These are phyloP conservation scores for Kluyveromyces marxianus DNA, from an alignment of 1,139 yeast genomes.

Conservation along the genomic window DNA sequence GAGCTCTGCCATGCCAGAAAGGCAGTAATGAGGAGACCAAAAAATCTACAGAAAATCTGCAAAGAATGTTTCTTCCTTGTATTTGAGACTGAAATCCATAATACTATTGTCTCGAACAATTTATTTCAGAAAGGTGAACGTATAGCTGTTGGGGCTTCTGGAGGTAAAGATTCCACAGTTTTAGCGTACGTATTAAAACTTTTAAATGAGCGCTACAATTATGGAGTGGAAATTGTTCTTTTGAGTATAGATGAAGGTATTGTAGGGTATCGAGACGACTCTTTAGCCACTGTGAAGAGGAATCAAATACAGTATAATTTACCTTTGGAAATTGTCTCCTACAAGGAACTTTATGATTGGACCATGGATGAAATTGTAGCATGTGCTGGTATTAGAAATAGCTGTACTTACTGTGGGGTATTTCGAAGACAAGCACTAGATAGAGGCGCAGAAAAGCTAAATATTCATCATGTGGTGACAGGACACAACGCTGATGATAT, in stretches of 20 bases:
- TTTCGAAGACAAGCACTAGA: constrained; percentile 93
- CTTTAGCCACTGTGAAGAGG: constrained; percentile 91
- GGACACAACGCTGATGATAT: constrained; percentile 99
- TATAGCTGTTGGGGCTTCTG: constrained; percentile 97
- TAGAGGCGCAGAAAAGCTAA: constrained; percentile 87
- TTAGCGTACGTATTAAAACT: constrained; percentile 82
- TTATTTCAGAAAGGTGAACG: constrained; percentile 74
- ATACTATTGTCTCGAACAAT: constrained; percentile 65
- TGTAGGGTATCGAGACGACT: constrained; percentile 93
- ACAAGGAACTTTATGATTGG: constrained; percentile 87
- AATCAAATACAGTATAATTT: constrained; percentile 82
- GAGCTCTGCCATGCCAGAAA: constrained; percentile 81
- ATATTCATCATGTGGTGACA: constrained; percentile 85
- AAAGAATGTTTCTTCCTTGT: constrained; percentile 83
- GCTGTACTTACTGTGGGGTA: constrained; percentile 98
- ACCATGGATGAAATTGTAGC: constrained; percentile 97
- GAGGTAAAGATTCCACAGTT: constrained; percentile 97
- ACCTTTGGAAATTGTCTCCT: constrained; percentile 86
- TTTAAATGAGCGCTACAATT: constrained; percentile 77
- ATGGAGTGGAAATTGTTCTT: constrained; percentile 75
- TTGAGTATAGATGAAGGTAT: constrained; percentile 95
- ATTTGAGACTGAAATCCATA: constrained; percentile 92
- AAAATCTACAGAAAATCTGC: constrained; percentile 85
- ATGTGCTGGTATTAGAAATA: constrained; percentile 87
- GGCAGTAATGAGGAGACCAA: constrained; percentile 88